Evolutionary conservation across 305 asterid genomes (phyloP).

Genomic region (Fraxinus floribunda): DNA sequence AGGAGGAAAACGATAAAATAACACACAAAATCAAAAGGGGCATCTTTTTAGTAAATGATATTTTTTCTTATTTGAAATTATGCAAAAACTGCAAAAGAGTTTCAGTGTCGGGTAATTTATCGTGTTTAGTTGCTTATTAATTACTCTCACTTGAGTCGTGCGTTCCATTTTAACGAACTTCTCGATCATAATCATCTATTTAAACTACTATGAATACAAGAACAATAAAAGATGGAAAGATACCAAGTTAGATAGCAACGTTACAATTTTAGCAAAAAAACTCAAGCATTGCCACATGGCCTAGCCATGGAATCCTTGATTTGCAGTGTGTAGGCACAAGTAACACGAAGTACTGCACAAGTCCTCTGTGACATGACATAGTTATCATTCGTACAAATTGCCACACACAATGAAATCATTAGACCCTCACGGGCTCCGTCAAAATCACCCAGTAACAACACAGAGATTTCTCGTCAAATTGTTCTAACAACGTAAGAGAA

Average conservation of each 20-base stretch:
- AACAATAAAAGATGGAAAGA: neutral
- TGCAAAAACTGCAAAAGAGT: neutral
- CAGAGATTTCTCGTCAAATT: constrained; percentile 26
- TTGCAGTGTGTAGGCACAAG: neutral
- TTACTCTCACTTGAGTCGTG: no score
- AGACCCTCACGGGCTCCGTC: constrained; percentile 34
- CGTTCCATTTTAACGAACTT: neutral
- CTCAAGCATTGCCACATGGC: neutral
- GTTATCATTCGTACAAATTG: constrained; percentile 9
- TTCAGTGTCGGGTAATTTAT: neutral
- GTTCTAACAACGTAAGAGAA: constrained; percentile 8
- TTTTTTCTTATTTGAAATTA: no score
- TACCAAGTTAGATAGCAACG: neutral
- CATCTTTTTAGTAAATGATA: no score
- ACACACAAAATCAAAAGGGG: neutral
- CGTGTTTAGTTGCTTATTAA: neutral
- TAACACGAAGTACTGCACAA: constrained; percentile 13
- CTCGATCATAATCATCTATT: neutral
- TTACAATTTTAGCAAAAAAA: neutral
- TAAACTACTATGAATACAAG: neutral
- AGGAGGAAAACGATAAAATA: neutral
- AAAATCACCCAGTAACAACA: constrained; percentile 2
- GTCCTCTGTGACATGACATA: neutral
- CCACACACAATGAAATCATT: constrained; percentile 40
- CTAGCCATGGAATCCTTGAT: neutral